phyloP scores from a whole-genome alignment of 192 early-diverging fungal species.

The Rhizoclosmatium globosum region DNA sequence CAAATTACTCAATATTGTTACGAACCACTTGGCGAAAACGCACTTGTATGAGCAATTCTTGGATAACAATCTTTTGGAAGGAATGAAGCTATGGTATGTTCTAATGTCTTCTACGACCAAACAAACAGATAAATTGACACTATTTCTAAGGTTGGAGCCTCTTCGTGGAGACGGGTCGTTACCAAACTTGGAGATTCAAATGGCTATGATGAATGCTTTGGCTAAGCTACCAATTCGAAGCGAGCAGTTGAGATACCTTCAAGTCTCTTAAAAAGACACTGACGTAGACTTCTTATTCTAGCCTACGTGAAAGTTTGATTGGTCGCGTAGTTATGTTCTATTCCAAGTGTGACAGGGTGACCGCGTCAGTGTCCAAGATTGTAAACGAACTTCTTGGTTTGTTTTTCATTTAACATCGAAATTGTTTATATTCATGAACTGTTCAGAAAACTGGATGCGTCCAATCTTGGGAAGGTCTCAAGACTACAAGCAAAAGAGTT shows the following conservation, averaged over 20 bases:
- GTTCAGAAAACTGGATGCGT: constrained; percentile 83
- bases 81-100: constrained; percentile 76
- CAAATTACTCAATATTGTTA: constrained; percentile 67
- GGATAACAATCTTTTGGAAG: constrained; percentile 85
- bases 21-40: constrained; percentile 52
- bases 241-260: constrained; percentile 1
- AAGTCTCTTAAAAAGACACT: constrained; percentile 49
- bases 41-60: constrained; percentile 77
- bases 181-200: constrained; percentile 90
- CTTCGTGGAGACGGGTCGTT: constrained; percentile 81
- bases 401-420: neutral
- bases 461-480: constrained; percentile 82
- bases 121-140: neutral
- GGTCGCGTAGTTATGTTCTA: constrained; percentile 90
- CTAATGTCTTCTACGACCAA: neutral
- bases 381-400: constrained; percentile 75
- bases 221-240: constrained; percentile 58
- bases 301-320: constrained; percentile 82
- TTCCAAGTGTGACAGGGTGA: constrained; percentile 84
- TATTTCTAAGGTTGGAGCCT: constrained; percentile 75
- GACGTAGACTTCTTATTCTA: constrained; percentile 62
- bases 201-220: constrained; percentile 75
- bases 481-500: constrained; percentile 64
- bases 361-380: constrained; percentile 68
- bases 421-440: neutral